phyloP scores from a whole-genome alignment of 192 early-diverging fungal species.

The Coemansia sp. region DNA sequence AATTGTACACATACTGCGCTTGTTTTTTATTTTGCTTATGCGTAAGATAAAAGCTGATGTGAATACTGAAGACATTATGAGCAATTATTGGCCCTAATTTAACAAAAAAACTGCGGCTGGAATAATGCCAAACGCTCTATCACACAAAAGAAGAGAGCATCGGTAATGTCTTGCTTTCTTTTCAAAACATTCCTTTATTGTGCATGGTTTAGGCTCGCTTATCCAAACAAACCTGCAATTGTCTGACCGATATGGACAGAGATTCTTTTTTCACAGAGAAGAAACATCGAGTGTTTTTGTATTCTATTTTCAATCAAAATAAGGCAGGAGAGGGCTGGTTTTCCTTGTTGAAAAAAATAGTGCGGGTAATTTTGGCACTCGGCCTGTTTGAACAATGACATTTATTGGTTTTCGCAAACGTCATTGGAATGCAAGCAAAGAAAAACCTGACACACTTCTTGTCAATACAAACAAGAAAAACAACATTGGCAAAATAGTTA shows the following conservation, averaged over 20 bases:
- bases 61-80: neutral
- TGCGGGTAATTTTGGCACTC: neutral
- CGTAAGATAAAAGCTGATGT: neutral
- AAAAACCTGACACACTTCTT: neutral
- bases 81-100: neutral
- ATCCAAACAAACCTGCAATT: neutral
- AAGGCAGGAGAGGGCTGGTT: neutral
- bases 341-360: neutral
- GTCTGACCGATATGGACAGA: neutral
- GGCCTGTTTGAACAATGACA: neutral
- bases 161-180: neutral
- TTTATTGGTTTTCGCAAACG: neutral
- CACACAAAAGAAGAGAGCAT: neutral
- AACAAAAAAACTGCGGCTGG: neutral
- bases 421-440: neutral
- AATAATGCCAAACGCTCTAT: neutral
- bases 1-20: neutral
- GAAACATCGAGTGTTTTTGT: neutral
- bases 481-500: neutral
- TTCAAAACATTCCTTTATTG: neutral
- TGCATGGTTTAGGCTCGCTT: neutral
- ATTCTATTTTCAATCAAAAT: neutral
- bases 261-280: neutral
- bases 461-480: neutral
- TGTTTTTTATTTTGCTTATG: neutral